These are phyloP conservation scores for Endothia cerciana DNA, from an alignment of 2,329 filamentous ascomycete species.

Conservation along the genomic window DNA sequence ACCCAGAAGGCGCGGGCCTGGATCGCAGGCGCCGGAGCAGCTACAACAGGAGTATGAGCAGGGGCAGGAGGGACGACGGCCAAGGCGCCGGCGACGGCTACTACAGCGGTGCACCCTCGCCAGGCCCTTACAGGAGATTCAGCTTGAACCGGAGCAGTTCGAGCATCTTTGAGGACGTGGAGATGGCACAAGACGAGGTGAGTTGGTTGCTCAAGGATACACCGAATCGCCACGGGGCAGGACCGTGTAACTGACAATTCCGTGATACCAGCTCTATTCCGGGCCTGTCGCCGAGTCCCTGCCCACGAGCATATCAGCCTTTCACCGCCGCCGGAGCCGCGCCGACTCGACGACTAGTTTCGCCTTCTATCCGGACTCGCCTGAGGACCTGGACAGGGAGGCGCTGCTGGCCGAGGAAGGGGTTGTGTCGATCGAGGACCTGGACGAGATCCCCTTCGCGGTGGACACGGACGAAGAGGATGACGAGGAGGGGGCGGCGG, in stretches of 20 bases:
- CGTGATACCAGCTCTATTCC: slow-evolving; percentile 68
- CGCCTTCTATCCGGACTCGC: slow-evolving; percentile 80
- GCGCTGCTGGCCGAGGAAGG: slow-evolving; percentile 33
- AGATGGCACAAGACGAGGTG: slow-evolving; percentile 97
- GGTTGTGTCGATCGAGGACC: slow-evolving; percentile 38
- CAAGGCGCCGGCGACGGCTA: slow-evolving; percentile 32
- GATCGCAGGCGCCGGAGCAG: slow-evolving; percentile 15
- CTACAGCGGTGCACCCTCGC: slow-evolving; percentile 29
- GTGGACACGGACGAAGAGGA: slow-evolving; percentile 46
- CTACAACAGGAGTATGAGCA: slow-evolving; percentile 11
- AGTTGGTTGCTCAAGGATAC: slow-evolving; percentile 26
- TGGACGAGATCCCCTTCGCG: slow-evolving; percentile 47
- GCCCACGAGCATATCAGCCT: slow-evolving; percentile 91
- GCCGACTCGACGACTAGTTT: slow-evolving; percentile 89
- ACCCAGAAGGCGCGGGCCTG: slow-evolving; percentile 20
- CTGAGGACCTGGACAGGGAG: slow-evolving; percentile 41
- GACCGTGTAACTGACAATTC: slow-evolving; percentile 4
- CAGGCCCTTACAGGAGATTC: slow-evolving; percentile 64
- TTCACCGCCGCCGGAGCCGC: slow-evolving; percentile 75
- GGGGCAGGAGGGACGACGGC: slow-evolving; percentile 17
- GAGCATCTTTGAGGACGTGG: slow-evolving; percentile 92
- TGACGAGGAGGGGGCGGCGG: slow-evolving; percentile 27
- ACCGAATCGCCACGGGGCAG: not conserved
- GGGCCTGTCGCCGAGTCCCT: slow-evolving; percentile 94
- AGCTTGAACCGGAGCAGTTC: slow-evolving; percentile 73